phyloP scores from a whole-genome alignment of 345 rosid genomes.

The Sisymbrium irio region DNA sequence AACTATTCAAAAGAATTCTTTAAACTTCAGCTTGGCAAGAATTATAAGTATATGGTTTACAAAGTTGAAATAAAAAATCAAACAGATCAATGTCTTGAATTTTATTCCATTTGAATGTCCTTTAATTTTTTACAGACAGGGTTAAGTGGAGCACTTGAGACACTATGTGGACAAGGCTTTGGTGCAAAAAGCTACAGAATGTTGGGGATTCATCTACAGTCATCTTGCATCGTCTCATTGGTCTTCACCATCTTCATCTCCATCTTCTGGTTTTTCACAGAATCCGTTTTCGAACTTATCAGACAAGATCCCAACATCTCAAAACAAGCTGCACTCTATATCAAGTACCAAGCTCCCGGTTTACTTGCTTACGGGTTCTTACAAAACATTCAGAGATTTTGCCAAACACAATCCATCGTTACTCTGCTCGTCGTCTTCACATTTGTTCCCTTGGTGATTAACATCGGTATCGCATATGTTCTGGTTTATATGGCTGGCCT shows the following conservation, averaged over 20 bases:
- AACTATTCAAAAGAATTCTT: too few species aligned
- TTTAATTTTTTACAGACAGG: constrained; percentile 42
- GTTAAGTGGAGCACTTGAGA: constrained; percentile 80
- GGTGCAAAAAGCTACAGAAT: constrained; percentile 61
- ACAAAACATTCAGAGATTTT: constrained; percentile 69
- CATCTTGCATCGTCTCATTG: constrained; percentile 66
- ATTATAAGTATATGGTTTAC: too few species aligned
- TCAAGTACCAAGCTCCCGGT: constrained; percentile 61
- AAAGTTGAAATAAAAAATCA: too few species aligned
- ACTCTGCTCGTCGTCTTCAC: constrained; percentile 48
- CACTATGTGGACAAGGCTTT: constrained; percentile 89
- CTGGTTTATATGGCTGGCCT: constrained; percentile 43
- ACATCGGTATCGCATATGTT: constrained; percentile 45
- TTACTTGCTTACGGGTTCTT: constrained; percentile 60
- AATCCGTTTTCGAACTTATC: constrained; percentile 46
- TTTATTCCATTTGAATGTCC: too few species aligned
- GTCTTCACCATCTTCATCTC: constrained; percentile 50
- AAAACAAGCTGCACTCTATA: constrained; percentile 51
- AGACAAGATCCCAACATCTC: constrained; percentile 61
- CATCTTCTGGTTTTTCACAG: constrained; percentile 57
- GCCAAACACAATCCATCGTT: constrained; percentile 69
- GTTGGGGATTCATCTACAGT: constrained; percentile 70
- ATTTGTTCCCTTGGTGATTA: constrained; percentile 42
- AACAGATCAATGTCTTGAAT: too few species aligned
- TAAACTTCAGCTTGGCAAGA: too few species aligned